Percentiles rank a stretch among this genome's conserved stretches.
Evolutionary conservation across 306 rosid genomes (phyloP).

Genomic region (Medicago ruthenica): DNA sequence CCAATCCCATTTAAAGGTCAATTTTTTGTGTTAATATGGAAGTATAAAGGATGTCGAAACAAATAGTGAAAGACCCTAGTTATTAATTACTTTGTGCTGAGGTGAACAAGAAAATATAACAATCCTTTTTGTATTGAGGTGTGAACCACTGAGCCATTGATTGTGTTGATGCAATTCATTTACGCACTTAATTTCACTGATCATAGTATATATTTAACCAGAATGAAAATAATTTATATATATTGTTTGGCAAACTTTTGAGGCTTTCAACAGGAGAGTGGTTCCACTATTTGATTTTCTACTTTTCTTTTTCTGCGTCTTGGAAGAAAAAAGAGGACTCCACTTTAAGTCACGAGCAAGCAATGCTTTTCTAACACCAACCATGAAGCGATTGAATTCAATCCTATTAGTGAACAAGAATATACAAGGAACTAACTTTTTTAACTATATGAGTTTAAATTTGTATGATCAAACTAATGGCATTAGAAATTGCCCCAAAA

Average conservation of each 20-base stretch:
- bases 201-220: conserved; percentile 26
- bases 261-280: conserved; percentile 43
- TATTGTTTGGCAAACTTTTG: conserved; percentile 43
- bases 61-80: no score
- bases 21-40: no score
- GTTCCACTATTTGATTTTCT: conserved; percentile 49
- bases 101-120: no score
- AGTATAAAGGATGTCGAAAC: no score
- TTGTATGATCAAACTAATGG: no score
- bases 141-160: conserved; percentile 26
- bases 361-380: conserved; percentile 50
- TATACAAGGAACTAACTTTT: not conserved
- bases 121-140: not conserved
- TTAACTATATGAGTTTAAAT: no score
- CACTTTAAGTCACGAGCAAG: conserved; percentile 66
- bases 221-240: conserved; percentile 40
- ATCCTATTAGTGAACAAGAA: conserved; percentile 22
- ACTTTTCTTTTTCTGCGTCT: conserved; percentile 43
- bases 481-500: no score
- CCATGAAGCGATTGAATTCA: conserved; percentile 28
- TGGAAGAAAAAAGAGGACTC: conserved; percentile 54
- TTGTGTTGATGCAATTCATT: conserved; percentile 1
- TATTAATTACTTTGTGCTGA: no score
- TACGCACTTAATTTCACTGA: conserved; percentile 22
- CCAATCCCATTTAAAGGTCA: no score